A percentile compares a stretch with the other conserved stretches of the same genome.
Evolutionary conservation across 176 grass and related monocot genomes (phyloP).

Genomic region (Coix lacrymajobi): DNA sequence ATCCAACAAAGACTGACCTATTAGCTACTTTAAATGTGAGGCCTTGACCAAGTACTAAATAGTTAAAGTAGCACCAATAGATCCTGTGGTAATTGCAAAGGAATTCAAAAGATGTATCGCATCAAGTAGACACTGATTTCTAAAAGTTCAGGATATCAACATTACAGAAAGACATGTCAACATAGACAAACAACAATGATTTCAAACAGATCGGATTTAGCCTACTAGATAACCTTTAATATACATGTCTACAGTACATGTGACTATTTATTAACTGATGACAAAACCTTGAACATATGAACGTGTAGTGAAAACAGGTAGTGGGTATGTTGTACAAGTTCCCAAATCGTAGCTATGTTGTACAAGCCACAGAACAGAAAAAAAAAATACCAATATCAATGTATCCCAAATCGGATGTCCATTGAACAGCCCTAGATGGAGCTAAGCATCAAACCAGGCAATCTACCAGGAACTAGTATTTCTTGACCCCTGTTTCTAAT

Average conservation of each 20-base stretch:
- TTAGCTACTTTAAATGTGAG: not conserved
- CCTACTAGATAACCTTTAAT: not conserved
- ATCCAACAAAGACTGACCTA: not conserved
- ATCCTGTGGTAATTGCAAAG: not conserved
- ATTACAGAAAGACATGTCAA: conserved; percentile 5
- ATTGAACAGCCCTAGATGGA: not conserved
- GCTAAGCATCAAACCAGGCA: conserved; percentile 8
- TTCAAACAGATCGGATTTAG: not conserved
- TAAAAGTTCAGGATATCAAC: not conserved
- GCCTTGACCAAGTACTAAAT: not conserved
- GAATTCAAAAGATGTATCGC: not conserved
- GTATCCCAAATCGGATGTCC: not conserved
- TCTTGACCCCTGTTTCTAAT: not conserved
- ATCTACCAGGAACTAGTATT: not conserved
- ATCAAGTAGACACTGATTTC: not conserved
- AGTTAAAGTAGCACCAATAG: not conserved
- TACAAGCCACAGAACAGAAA: not conserved
- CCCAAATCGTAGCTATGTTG: too few relatives aligned
- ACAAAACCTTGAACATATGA: not conserved
- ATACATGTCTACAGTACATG: not conserved
- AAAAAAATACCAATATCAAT: not conserved
- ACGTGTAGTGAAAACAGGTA: not conserved
- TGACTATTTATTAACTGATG: not conserved
- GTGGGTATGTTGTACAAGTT: not conserved
- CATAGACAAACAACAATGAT: not conserved